phyloP scores from a whole-genome alignment of 164 flowering plant genomes.

The Vitis cinerea region DNA sequence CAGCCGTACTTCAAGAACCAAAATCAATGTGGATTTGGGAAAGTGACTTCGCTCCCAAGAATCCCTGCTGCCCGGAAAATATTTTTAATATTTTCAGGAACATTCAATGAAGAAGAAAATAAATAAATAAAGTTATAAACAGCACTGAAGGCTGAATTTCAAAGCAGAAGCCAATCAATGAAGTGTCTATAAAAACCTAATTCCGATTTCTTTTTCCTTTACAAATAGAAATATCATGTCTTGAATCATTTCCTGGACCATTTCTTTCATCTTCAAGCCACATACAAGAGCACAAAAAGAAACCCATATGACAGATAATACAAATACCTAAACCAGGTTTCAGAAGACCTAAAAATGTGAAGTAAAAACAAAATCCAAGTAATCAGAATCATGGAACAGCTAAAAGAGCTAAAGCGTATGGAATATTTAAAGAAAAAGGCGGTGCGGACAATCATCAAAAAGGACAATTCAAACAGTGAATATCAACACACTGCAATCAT shows the following conservation, averaged over 20 bases:
- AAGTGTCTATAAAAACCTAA: background rate
- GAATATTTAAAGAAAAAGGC: background rate
- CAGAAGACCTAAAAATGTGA: background rate
- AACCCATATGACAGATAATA: no score
- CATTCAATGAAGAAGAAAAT: background rate
- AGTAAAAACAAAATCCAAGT: background rate
- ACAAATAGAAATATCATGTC: background rate
- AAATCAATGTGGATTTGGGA: conserved; percentile 19
- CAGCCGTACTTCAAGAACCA: conserved; percentile 20
- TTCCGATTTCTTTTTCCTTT: background rate
- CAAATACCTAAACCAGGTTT: background rate
- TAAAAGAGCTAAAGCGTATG: background rate
- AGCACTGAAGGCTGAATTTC: background rate
- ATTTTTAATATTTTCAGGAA: background rate
- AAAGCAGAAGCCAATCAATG: background rate
- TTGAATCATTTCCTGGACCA: background rate
- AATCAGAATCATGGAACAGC: conserved; percentile 8
- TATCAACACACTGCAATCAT: background rate
- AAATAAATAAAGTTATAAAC: background rate
- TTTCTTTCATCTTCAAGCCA: background rate
- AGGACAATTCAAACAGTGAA: background rate
- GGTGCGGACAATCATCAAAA: background rate
- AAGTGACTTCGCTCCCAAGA: conserved; percentile 15
- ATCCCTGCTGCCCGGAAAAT: conserved; percentile 25
- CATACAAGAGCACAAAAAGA: no score